A percentile compares a stretch with the other conserved stretches of the same genome.
Conservation (phyloP, 1,284 basidiomycete genomes). For the Athelia psychrophila region DNA sequence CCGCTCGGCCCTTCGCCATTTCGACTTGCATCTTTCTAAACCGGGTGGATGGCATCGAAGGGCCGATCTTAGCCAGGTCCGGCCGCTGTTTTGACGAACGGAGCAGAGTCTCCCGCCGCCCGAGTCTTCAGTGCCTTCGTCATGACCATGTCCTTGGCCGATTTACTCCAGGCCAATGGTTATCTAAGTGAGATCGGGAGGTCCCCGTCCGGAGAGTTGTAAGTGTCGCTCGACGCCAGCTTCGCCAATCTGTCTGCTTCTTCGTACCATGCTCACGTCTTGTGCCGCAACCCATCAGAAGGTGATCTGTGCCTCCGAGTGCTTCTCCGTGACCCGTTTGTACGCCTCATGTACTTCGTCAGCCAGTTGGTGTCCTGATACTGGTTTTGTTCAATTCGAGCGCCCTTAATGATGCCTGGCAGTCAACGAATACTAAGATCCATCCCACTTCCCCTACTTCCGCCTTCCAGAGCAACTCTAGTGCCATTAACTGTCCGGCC, state of each 20-base stretch:
- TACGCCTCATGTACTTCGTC: not conserved
- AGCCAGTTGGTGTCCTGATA: not conserved
- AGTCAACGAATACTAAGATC: not conserved
- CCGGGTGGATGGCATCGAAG: not conserved
- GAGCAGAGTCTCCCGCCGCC: not conserved
- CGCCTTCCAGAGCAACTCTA: not conserved
- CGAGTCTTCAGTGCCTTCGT: not conserved
- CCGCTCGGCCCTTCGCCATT: slow-evolving; percentile 9
- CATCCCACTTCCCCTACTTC: not conserved
- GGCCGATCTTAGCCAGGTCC: not conserved
- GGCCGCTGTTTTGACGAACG: not conserved
- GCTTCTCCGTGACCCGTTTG: not conserved
- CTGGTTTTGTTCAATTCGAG: not conserved
- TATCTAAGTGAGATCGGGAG: slow-evolving; percentile 11
- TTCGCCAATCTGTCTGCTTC: slow-evolving; percentile 14
- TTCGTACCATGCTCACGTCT: slow-evolving; percentile 15
- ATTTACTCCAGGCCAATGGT: not conserved
- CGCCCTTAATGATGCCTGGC: not conserved
- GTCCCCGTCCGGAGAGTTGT: not conserved
- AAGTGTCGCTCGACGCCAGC: slow-evolving; percentile 10
- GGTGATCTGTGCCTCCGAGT: not conserved
- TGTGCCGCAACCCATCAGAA: slow-evolving; percentile 11
- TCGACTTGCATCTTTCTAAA: slow-evolving; percentile 5
- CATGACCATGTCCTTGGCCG: slow-evolving; percentile 1
- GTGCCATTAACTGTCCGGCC: slow-evolving; percentile 11